These are phyloP conservation scores for Pythium chondricola DNA, from an alignment of 352 stramenopile genomes.

Conservation along the genomic window DNA sequence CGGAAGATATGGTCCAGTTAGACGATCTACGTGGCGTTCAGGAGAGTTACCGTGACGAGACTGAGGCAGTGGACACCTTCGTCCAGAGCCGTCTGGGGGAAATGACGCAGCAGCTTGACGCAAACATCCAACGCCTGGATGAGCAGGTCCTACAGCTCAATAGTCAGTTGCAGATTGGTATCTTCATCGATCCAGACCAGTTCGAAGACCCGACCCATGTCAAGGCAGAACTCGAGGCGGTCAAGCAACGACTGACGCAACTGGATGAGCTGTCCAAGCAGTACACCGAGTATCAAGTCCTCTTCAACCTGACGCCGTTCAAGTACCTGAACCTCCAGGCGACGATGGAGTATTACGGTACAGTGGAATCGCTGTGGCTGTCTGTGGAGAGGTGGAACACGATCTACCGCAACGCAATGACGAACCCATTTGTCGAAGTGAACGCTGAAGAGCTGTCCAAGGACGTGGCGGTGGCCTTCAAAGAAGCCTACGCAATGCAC, in stretches of 20 bases:
- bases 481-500: conserved; percentile 85
- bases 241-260: conserved; percentile 78
- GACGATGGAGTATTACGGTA: conserved; percentile 81
- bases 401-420: conserved; percentile 70
- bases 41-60: conserved; percentile 86
- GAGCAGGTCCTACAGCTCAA: conserved; percentile 87
- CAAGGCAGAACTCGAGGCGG: conserved; percentile 68
- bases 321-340: conserved; percentile 88
- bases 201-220: conserved; percentile 83
- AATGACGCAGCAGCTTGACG: conserved; percentile 90
- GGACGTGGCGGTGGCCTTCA: conserved; percentile 82
- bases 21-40: conserved; percentile 84
- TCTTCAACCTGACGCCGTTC: conserved; percentile 88
- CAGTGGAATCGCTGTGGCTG: conserved; percentile 81
- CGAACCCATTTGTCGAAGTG: conserved; percentile 79
- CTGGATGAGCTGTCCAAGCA: conserved; percentile 88
- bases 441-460: conserved; percentile 87
- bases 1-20: conserved; percentile 91
- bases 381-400: conserved; percentile 86
- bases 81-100: conserved; percentile 82
- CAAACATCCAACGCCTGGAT: conserved; percentile 90
- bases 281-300: conserved; percentile 89
- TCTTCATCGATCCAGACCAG: conserved; percentile 85
- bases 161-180: conserved; percentile 68
- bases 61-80: conserved; percentile 78